A percentile compares a stretch with the other conserved stretches of the same genome.
These are phyloP conservation scores for Xylariales sp. DNA, from an alignment of 2,329 filamentous ascomycete species.

Conservation along the genomic window DNA sequence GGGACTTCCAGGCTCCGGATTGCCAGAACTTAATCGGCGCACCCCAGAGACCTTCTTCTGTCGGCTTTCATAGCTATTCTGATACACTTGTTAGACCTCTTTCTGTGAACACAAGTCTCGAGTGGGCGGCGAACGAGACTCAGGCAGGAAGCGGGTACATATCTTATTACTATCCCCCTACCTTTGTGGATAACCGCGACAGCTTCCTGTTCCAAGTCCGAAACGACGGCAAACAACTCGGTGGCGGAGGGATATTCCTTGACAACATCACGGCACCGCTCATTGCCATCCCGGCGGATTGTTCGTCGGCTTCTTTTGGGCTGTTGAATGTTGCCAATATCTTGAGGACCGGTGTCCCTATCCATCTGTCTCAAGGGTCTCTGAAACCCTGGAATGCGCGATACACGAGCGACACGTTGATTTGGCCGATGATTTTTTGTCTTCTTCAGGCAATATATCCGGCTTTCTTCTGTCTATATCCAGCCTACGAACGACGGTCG, in stretches of 20 bases:
- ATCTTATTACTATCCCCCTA: neutral
- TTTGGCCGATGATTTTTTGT: conserved; percentile 22
- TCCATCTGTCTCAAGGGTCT: conserved; percentile 4
- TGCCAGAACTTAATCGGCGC: conserved; percentile 15
- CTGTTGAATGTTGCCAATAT: conserved; percentile 19
- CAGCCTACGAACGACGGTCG: conserved; percentile 55
- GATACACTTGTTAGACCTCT: conserved; percentile 13
- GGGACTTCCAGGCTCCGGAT: conserved; percentile 14
- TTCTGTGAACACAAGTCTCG: conserved; percentile 12
- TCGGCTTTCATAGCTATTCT: neutral
- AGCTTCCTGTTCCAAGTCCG: conserved; percentile 15
- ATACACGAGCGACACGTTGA: conserved; percentile 10
- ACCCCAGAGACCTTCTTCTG: conserved; percentile 2
- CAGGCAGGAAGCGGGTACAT: too few species aligned
- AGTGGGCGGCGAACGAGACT: neutral
- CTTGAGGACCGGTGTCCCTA: conserved; percentile 13
- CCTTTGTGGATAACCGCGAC: conserved; percentile 12
- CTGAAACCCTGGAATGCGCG: neutral
- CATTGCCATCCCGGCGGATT: conserved; percentile 12
- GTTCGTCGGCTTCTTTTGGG: neutral
- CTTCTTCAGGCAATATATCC: conserved; percentile 54
- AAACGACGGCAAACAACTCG: conserved; percentile 8
- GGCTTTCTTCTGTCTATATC: conserved; percentile 62
- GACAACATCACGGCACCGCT: conserved; percentile 15
- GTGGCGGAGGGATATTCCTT: conserved; percentile 15